Conservation (phyloP, 2,329 filamentous ascomycete species). For the Aspergillus amoenus region DNA sequence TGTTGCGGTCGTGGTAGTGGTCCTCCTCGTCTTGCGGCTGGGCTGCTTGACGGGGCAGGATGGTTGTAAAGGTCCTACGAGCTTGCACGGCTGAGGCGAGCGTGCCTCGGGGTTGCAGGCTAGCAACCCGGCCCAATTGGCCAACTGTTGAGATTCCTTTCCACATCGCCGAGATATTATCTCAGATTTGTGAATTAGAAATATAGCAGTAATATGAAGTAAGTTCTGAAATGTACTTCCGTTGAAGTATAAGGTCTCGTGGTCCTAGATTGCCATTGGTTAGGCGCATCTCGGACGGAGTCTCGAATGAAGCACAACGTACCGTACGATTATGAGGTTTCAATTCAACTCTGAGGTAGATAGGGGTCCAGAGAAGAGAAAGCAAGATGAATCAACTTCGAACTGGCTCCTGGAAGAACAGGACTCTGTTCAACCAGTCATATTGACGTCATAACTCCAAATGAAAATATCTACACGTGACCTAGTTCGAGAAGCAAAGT, state of each 20-base stretch:
- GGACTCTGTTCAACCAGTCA: not conserved
- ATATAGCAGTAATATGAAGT: not conserved
- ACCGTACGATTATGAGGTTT: not conserved
- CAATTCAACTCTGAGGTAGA: not conserved
- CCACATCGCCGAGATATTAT: constrained; percentile 6
- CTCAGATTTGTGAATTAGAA: not conserved
- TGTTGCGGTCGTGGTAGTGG: constrained; percentile 51
- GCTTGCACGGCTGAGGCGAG: not conserved
- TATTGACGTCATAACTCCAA: constrained; percentile 3
- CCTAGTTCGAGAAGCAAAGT: not conserved
- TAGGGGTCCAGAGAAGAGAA: not conserved
- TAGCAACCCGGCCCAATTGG: not conserved
- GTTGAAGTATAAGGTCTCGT: not conserved
- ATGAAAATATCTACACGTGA: not conserved
- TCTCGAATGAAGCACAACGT: not conserved
- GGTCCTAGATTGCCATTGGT: not conserved
- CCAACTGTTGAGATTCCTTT: constrained; percentile 2
- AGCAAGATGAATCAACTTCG: not conserved
- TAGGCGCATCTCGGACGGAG: not conserved
- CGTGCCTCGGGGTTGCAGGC: not conserved
- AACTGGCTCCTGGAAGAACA: not conserved
- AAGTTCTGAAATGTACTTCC: not conserved
- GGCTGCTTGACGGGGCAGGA: constrained; percentile 2
- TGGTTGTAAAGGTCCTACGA: not conserved
- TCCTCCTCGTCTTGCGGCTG: constrained; percentile 7